These are phyloP conservation scores for Perkinsus chesapeaki DNA, from an alignment of 169 alveolate species.

Conservation along the genomic window DNA sequence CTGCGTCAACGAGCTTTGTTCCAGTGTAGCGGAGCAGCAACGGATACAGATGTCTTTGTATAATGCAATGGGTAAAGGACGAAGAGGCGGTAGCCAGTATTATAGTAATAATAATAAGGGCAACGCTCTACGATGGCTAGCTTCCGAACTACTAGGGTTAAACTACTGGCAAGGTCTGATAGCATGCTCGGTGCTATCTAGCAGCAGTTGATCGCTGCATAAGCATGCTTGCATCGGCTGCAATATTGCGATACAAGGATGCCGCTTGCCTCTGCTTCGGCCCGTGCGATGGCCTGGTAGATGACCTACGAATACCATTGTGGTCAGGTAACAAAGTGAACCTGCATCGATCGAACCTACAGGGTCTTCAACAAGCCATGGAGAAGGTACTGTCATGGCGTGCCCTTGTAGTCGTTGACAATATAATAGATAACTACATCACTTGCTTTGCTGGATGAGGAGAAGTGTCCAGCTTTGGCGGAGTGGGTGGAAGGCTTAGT, in stretches of 20 bases:
- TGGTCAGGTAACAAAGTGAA: neutral
- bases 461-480: neutral
- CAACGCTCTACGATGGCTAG: neutral
- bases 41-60: neutral
- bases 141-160: neutral
- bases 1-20: neutral
- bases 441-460: neutral
- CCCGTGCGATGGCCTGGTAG: no score
- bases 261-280: no score
- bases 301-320: no score
- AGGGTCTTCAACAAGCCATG: neutral
- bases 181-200: no score
- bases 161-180: no score
- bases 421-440: neutral
- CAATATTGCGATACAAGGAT: no score
- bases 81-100: neutral
- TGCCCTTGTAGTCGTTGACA: neutral
- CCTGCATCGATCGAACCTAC: neutral
- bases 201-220: no score
- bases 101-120: neutral
- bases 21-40: neutral
- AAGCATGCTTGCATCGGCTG: no score
- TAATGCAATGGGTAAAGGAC: neutral
- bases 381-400: neutral
- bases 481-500: neutral